A percentile compares a stretch with the other conserved stretches of the same genome.
These are phyloP conservation scores for Stephanodiscus minutulus DNA, from an alignment of 108 stramenopile species.

Conservation along the genomic window DNA sequence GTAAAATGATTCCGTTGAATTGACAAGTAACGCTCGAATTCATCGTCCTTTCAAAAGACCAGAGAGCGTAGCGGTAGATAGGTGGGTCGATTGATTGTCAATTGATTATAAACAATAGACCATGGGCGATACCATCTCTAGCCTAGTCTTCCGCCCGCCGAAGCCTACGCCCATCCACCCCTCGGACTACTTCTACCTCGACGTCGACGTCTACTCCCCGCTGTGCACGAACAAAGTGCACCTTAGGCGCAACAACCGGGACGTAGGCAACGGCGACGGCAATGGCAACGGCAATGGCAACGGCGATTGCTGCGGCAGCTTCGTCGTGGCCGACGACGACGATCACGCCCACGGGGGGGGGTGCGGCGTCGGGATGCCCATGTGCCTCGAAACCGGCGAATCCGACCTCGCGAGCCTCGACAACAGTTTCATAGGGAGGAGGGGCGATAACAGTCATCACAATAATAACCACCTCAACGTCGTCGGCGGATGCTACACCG, in stretches of 20 bases:
- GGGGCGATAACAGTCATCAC: no score
- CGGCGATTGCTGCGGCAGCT: not conserved
- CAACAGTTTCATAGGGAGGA: not conserved
- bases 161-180: constrained; percentile 43
- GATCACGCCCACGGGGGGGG: constrained; percentile 48
- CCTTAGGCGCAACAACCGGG: not conserved
- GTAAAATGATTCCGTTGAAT: no score
- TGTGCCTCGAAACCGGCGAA: not conserved
- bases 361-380: not conserved
- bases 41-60: no score
- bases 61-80: no score
- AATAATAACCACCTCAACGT: no score
- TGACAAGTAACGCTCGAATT: no score
- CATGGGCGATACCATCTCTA: constrained; percentile 55
- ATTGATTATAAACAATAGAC: not conserved
- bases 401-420: constrained; percentile 14
- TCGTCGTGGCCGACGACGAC: no score
- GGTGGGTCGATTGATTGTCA: no score
- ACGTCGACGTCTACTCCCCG: constrained; percentile 35
- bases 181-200: constrained; percentile 46
- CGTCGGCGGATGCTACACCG: not conserved
- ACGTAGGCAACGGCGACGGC: not conserved
- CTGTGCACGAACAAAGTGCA: constrained; percentile 11
- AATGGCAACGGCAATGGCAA: not conserved
- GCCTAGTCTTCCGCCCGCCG: constrained; percentile 55